Base-by-base conservation (phyloP, 228 moss, liverwort and hornwort genomes). In the Sphagnum fallax region DNA sequence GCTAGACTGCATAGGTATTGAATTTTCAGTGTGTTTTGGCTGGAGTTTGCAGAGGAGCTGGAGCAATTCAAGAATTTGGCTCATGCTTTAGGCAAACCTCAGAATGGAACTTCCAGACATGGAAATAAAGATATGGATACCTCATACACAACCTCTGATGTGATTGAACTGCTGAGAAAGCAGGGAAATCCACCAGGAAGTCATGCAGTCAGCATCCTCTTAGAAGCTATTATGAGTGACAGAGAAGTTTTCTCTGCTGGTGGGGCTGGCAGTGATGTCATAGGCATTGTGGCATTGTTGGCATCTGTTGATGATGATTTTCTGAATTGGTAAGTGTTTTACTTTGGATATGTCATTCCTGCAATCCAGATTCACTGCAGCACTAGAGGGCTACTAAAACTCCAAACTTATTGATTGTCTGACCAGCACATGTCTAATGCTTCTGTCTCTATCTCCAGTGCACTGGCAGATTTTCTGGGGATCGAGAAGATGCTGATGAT, bases 201-300 rank as follows among this genome's bases (percentile, higher is more conserved):
- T 76, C 71, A 70, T 68, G 81, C 84, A 74, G 71, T 88, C 80
- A 75, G 89, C 75, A 67, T 78, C 65, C 68, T 78, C 11, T 47
- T 75, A 60, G 66, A 91, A 78, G 72, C 82, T 75, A 74, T 86
- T 63, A 79, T 71, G 78, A 79, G 71, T 70, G 70, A 70, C 70
- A 77, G 64, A 57, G 52, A 75, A 11, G 81, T 77, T 32, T 87
- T 79, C 53, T 68, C 76, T 52, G 60, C 75, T 48, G 82, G 79
- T 65, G 73, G 85, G 65, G 77, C 75, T 4, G 88, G 88, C 60
- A 77, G 72, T 61, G 90, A 94, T 69, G 65, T 91, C 58, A 49
- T 94, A 52, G 94, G 91, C 51, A 70, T 90, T 48, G 90, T 91
- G 49, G 91, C 81, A 66, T 79, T 88, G 67, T 83, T 91, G 9